Conservation (phyloP, 1,284 basidiomycete genomes). For the Tremellales sp. region DNA sequence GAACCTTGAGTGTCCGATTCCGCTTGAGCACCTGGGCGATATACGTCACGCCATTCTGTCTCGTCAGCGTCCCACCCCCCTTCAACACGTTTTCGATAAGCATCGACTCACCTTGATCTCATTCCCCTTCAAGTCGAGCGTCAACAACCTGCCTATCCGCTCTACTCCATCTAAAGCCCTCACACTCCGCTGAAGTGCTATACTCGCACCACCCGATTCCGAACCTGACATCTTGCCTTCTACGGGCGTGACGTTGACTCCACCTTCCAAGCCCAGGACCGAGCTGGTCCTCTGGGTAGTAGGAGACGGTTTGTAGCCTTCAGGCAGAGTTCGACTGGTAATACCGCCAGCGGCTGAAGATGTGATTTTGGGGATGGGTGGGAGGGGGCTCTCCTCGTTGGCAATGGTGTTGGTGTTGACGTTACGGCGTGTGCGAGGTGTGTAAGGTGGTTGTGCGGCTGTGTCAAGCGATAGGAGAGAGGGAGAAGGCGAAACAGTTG, state of each 20-base stretch:
- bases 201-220: slow-evolving; percentile 33
- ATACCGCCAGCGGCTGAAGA: slow-evolving; percentile 72
- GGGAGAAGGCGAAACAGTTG: slow-evolving; percentile 52
- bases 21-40: slow-evolving; percentile 92
- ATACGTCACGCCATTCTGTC: slow-evolving; percentile 74
- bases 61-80: slow-evolving; percentile 13
- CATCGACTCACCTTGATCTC: slow-evolving; percentile 68
- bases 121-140: slow-evolving; percentile 86
- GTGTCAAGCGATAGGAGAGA: slow-evolving; percentile 1
- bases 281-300: neutral
- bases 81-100: slow-evolving; percentile 1
- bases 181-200: slow-evolving; percentile 59
- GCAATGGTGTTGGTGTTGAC: neutral
- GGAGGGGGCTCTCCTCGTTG: slow-evolving; percentile 23
- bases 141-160: slow-evolving; percentile 75
- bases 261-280: neutral
- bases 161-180: slow-evolving; percentile 79
- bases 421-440: slow-evolving; percentile 55
- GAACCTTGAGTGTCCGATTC: slow-evolving; percentile 88
- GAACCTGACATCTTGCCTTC: slow-evolving; percentile 27
- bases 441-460: slow-evolving; percentile 74
- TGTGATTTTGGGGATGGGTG: slow-evolving; percentile 57
- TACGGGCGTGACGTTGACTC: slow-evolving; percentile 24
- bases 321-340: slow-evolving; percentile 61
- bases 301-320: slow-evolving; percentile 36